Base-by-base conservation (phyloP, 208 protist genomes). In the Crithidia mellificae region DNA sequence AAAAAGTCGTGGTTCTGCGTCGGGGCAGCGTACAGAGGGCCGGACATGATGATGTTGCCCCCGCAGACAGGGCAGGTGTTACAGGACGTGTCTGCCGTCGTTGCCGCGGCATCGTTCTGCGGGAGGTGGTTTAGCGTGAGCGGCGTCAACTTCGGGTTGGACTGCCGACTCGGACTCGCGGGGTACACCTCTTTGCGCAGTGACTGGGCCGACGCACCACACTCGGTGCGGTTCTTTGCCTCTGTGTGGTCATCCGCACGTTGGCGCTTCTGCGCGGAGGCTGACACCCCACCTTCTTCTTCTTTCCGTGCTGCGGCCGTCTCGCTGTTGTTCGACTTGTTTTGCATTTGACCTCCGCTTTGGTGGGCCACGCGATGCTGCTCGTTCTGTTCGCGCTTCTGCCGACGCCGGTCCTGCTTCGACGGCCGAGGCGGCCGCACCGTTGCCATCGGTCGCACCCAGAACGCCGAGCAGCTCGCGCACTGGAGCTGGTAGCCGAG, bases 401-500 rank as follows among this genome's bases (percentile, higher is more conserved):
- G 55, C 4, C 39, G 47, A 30, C 66, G 62, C 22, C 62, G 61
- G 43, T 68, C 70, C 39, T 75, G 55, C 32, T 27, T 44, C 15
- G 68, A 57, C 15, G 66, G 62, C 20, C 78, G 61, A n/a, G 78
- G 46, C 49, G 47, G 58, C 22, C 69, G 67, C 19, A 70, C 81
- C 29, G 73, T 74, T n/a, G 91, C 93, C 58, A 98, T 77, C 4
- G 95, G 96, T 25, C 94, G 86, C 27, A 97, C 69, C 81, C 92
- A 89, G 63, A 98, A 99, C 3, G 91, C 79, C 15, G 95, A 84
- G 81, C 98, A 99, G 25, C 91, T 85, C 12, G 77, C 87, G 87
- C 98, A 99, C 83, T 99, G 94, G 63, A 95, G 87, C 63, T 98
- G 82, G 61, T 98, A 86, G 14, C 85, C 81, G 41, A 96, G 64